Conservation (phyloP, 2,329 filamentous ascomycete species). For the Trichoderma sp. region DNA sequence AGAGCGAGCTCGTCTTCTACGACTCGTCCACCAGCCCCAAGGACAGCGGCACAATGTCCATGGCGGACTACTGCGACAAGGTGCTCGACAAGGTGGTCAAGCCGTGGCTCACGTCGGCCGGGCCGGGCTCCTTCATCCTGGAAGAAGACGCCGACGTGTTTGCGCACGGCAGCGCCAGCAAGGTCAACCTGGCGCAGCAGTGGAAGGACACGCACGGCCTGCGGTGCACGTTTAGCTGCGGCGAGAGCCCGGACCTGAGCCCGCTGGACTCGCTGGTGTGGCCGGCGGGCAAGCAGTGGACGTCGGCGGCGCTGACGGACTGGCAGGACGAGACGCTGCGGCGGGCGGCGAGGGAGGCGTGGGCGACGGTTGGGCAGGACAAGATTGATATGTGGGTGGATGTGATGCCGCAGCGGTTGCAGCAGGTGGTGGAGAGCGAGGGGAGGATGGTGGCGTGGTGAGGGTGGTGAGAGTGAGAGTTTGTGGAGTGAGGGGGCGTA, state of each 20-base stretch:
- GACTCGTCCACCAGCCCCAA: conserved; percentile 43
- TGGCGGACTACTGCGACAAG: conserved; percentile 43
- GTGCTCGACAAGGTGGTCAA: conserved; percentile 43
- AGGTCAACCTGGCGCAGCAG: conserved; percentile 42
- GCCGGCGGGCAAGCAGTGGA: conserved; percentile 44
- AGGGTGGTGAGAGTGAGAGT: conserved; percentile 7
- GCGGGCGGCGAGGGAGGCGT: conserved; percentile 39
- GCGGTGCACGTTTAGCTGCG: conserved; percentile 42
- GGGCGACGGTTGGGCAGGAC: conserved; percentile 39
- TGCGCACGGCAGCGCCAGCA: conserved; percentile 44
- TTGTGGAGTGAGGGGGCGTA: neutral
- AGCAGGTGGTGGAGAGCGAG: conserved; percentile 40
- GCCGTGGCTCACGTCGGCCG: conserved; percentile 38
- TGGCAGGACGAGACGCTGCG: conserved; percentile 43
- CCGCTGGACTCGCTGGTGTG: conserved; percentile 45
- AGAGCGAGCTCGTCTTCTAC: conserved; percentile 46
- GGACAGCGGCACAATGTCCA: conserved; percentile 39
- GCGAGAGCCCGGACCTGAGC: conserved; percentile 45
- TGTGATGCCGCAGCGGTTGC: conserved; percentile 43
- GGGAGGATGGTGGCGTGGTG: conserved; percentile 43
- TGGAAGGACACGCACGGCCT: conserved; percentile 44
- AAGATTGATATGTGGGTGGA: conserved; percentile 45
- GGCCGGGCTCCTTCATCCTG: conserved; percentile 38
- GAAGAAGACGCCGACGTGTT: conserved; percentile 45
- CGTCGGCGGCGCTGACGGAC: conserved; percentile 34